Evolutionary conservation across 306 rosid species (phyloP).

Genomic region (Rosa chinensis): DNA sequence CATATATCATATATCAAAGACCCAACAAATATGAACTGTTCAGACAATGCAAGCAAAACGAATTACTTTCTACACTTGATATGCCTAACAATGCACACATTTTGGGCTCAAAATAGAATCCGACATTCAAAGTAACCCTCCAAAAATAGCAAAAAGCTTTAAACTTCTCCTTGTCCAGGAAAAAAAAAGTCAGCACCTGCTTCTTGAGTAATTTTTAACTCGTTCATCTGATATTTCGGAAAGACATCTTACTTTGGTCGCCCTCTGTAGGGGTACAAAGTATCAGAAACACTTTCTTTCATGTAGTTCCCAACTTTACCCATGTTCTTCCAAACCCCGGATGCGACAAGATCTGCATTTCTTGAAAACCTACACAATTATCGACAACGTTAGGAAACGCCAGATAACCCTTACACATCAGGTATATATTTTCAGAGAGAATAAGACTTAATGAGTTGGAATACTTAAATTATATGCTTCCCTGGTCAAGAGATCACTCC

Average conservation of each 20-base stretch:
- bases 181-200: neutral
- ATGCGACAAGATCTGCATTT: conserved; percentile 23
- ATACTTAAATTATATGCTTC: neutral
- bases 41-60: no score
- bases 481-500: conserved; percentile 10
- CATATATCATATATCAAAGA: no score
- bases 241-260: conserved; percentile 9
- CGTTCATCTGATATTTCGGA: neutral
- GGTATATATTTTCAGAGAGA: neutral
- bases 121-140: no score
- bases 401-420: neutral
- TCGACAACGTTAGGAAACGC: neutral
- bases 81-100: no score
- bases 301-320: conserved; percentile 16
- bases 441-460: neutral
- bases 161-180: no score
- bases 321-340: conserved; percentile 19
- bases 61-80: no score
- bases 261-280: neutral
- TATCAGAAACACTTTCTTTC: neutral
- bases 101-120: no score
- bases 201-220: neutral
- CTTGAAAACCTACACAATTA: conserved; percentile 13
- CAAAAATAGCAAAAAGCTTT: no score
- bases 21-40: no score